A percentile compares a stretch with the other conserved stretches of the same genome.
These are phyloP conservation scores for Cystofilobasidium bisporidii DNA, from an alignment of 768 basidiomycete species.

Conservation along the genomic window DNA sequence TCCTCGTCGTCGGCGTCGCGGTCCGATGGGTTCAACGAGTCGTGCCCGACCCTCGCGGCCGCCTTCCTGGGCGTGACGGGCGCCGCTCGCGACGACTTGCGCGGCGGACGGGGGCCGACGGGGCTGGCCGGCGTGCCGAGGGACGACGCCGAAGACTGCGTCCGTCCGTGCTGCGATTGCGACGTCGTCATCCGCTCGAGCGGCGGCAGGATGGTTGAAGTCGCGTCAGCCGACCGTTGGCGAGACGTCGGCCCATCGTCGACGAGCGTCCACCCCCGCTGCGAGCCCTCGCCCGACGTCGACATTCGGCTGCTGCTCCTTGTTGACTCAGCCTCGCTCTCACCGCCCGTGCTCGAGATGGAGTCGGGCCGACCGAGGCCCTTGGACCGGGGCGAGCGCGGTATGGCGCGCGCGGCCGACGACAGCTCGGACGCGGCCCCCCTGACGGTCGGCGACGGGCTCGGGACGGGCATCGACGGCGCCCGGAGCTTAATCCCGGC, in stretches of 20 bases:
- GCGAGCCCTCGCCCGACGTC: neutral
- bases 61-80: neutral
- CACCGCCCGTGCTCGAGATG: constrained; percentile 15
- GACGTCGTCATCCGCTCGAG: neutral
- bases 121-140: constrained; percentile 8
- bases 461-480: neutral
- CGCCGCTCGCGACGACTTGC: neutral
- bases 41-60: neutral
- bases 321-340: constrained; percentile 11
- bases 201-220: neutral
- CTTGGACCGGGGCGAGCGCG: constrained; percentile 17
- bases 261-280: constrained; percentile 10
- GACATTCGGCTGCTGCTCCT: neutral
- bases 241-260: neutral
- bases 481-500: constrained; percentile 21
- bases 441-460: neutral
- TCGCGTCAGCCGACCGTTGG: neutral
- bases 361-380: constrained; percentile 18
- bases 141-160: constrained; percentile 12
- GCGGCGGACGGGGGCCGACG: constrained; percentile 16
- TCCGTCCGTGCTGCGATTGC: neutral
- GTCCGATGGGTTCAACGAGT: neutral
- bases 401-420: neutral
- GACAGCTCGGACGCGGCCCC: neutral
- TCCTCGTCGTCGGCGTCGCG: constrained; percentile 22